Percentiles rank a stretch among this genome's conserved stretches.
phyloP scores from a whole-genome alignment of 345 rosid species.

The Bruguiera parviflora region DNA sequence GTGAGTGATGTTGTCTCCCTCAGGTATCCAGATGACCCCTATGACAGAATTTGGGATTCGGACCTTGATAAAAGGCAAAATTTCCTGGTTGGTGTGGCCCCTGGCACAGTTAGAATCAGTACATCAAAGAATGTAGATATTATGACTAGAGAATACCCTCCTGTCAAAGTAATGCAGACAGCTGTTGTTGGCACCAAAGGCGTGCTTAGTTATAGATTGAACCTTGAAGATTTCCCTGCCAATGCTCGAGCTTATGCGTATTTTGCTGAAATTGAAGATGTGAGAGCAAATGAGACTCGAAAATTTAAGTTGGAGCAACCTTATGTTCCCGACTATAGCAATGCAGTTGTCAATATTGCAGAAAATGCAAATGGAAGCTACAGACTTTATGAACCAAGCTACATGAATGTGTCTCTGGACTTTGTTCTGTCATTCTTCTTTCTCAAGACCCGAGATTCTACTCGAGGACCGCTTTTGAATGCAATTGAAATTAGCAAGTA shows the following conservation, averaged over 20 bases:
- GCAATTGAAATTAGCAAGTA: conserved; percentile 92
- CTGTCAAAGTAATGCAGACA: conserved; percentile 93
- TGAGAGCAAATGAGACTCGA: conserved; percentile 63
- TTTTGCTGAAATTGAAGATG: conserved; percentile 88
- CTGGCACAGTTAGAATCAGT: conserved; percentile 70
- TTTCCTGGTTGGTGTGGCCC: conserved; percentile 78
- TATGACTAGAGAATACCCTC: conserved; percentile 89
- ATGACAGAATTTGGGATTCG: conserved; percentile 97
- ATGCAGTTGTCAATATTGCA: conserved; percentile 89
- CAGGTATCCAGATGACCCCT: conserved; percentile 99
- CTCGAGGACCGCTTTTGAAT: conserved; percentile 77
- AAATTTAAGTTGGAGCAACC: conserved; percentile 73
- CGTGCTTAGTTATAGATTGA: conserved; percentile 64
- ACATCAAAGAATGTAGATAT: conserved; percentile 55
- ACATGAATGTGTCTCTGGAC: conserved; percentile 77
- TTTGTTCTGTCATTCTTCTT: conserved; percentile 80
- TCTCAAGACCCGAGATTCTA: conserved; percentile 71
- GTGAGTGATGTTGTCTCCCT: conserved; percentile 9
- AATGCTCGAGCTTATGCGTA: conserved; percentile 90
- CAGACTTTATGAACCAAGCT: conserved; percentile 93
- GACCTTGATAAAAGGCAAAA: conserved; percentile 79
- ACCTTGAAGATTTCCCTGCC: conserved; percentile 94
- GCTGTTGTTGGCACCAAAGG: conserved; percentile 90
- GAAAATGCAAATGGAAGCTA: conserved; percentile 94
- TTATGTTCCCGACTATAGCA: conserved; percentile 64